These are phyloP conservation scores for Aphanomyces invadans DNA, from an alignment of 352 stramenopile species.

Conservation along the genomic window DNA sequence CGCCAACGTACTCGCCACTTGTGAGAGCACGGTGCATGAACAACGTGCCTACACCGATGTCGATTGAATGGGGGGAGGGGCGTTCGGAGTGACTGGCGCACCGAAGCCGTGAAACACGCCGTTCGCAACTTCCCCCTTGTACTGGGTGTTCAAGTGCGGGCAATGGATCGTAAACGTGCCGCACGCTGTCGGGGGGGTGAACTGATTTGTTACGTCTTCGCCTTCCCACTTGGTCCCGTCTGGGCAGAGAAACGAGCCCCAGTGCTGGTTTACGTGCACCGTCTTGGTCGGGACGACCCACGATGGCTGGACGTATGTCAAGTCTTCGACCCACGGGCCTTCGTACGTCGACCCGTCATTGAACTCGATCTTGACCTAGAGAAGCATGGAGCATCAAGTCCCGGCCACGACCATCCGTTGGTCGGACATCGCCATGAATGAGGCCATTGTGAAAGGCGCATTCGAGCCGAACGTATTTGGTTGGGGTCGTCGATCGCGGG, in stretches of 20 bases:
- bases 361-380: conserved; percentile 46
- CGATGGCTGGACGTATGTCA: conserved; percentile 37
- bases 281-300: conserved; percentile 54
- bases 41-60: conserved; percentile 31
- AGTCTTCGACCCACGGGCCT: conserved; percentile 68
- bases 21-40: conserved; percentile 48
- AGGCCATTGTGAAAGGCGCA: conserved; percentile 60
- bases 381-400: neutral
- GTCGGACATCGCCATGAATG: conserved; percentile 48
- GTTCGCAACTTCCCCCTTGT: conserved; percentile 41
- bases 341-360: conserved; percentile 75
- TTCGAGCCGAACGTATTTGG: conserved; percentile 53
- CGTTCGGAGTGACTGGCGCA: neutral
- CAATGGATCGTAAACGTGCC: conserved; percentile 53
- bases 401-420: too few species aligned
- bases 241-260: conserved; percentile 60
- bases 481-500: neutral
- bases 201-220: conserved; percentile 74
- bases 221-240: conserved; percentile 71
- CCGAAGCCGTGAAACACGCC: conserved; percentile 71
- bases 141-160: conserved; percentile 37
- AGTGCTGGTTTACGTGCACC: conserved; percentile 35
- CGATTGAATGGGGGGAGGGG: neutral
- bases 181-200: conserved; percentile 60
- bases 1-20: conserved; percentile 69